phyloP scores from a whole-genome alignment of 768 basidiomycete species.

The Artomyces pyxidatus region DNA sequence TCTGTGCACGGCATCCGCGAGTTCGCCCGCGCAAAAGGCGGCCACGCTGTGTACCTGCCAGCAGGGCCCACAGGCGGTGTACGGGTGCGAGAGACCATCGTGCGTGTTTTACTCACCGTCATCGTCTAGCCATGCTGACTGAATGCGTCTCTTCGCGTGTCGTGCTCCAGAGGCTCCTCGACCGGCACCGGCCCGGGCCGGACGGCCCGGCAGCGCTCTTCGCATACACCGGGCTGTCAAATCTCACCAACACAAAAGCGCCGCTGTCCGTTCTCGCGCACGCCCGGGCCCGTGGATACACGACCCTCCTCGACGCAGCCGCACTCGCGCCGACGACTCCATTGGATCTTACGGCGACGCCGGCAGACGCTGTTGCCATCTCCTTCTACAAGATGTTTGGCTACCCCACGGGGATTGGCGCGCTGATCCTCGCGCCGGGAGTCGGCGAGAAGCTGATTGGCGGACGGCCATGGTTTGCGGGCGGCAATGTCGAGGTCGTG shows the following conservation, averaged over 20 bases:
- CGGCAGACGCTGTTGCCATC: slow-evolving; percentile 75
- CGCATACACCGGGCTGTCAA: slow-evolving; percentile 74
- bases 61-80: slow-evolving; percentile 61
- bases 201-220: slow-evolving; percentile 51
- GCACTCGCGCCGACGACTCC: slow-evolving; percentile 68
- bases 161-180: slow-evolving; percentile 41
- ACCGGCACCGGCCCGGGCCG: slow-evolving; percentile 39
- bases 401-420: slow-evolving; percentile 79
- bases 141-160: not conserved
- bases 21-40: slow-evolving; percentile 51
- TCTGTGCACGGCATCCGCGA: slow-evolving; percentile 77
- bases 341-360: slow-evolving; percentile 55
- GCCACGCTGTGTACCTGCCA: slow-evolving; percentile 54
- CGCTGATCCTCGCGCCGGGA: slow-evolving; percentile 37
- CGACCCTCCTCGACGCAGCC: slow-evolving; percentile 74
- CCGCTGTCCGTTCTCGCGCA: slow-evolving; percentile 55
- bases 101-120: slow-evolving; percentile 21
- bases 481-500: slow-evolving; percentile 75
- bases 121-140: not conserved
- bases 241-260: slow-evolving; percentile 70
- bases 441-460: slow-evolving; percentile 61
- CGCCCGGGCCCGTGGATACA: slow-evolving; percentile 62
- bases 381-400: slow-evolving; percentile 92
- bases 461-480: slow-evolving; percentile 73
- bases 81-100: slow-evolving; percentile 50